phyloP scores from a whole-genome alignment of 2,329 filamentous ascomycete genomes.

The Colletotrichum euphorbiae region DNA sequence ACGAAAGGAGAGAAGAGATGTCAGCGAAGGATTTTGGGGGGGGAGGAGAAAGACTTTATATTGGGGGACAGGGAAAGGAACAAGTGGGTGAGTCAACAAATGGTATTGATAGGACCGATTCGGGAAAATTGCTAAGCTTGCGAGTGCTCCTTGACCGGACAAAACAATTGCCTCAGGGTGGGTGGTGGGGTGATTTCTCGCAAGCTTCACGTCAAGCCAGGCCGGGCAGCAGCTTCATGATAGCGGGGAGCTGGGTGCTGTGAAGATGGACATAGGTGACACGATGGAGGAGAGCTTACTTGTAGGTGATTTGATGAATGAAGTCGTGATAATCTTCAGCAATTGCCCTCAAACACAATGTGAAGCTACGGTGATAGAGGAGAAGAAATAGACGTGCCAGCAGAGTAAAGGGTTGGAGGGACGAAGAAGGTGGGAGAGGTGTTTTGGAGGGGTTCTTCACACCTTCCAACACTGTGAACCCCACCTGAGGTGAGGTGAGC shows the following conservation, averaged over 20 bases:
- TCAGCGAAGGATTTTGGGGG: constrained; percentile 23
- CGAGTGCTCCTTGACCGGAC: constrained; percentile 37
- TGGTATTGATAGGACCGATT: constrained; percentile 37
- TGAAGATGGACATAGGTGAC: not conserved
- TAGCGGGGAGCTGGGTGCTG: constrained; percentile 6
- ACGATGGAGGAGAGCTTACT: constrained; percentile 19
- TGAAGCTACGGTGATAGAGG: constrained; percentile 22
- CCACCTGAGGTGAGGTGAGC: constrained; percentile 34
- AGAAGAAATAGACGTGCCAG: constrained; percentile 7
- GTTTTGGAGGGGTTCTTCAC: constrained; percentile 37
- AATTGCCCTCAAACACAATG: constrained; percentile 21
- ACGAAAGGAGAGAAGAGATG: constrained; percentile 14
- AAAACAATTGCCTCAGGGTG: constrained; percentile 40
- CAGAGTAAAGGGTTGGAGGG: constrained; percentile 5
- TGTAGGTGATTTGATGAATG: constrained; percentile 13
- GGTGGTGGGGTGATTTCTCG: constrained; percentile 38
- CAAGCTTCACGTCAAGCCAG: constrained; percentile 25
- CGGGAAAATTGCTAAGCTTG: constrained; percentile 39
- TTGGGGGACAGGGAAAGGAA: constrained; percentile 27
- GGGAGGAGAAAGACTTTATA: constrained; percentile 37
- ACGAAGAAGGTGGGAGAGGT: constrained; percentile 27
- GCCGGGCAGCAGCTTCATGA: constrained; percentile 12
- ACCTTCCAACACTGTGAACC: no score
- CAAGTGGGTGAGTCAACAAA: constrained; percentile 39
- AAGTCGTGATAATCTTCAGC: constrained; percentile 17